Conservation (phyloP, 2,329 filamentous ascomycete genomes). For the Ceratocystis smalleyi region DNA sequence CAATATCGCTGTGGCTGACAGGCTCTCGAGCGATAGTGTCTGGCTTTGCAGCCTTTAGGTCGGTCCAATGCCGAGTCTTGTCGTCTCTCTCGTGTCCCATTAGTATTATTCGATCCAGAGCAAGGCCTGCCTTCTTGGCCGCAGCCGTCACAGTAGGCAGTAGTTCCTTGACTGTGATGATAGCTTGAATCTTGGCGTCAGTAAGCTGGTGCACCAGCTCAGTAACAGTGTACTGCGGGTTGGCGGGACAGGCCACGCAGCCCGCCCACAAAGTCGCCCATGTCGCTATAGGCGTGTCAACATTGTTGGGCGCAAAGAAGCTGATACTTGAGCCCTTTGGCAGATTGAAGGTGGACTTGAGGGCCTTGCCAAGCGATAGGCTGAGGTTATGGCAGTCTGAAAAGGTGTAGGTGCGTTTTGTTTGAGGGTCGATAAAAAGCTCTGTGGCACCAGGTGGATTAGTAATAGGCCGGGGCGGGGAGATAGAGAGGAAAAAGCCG, state of each 20-base stretch:
- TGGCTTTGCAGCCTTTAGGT: constrained; percentile 32
- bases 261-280: constrained; percentile 76
- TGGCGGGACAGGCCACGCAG: constrained; percentile 68
- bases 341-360: constrained; percentile 62
- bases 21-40: not conserved
- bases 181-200: constrained; percentile 56
- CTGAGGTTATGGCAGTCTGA: constrained; percentile 49
- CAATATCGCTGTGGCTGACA: constrained; percentile 51
- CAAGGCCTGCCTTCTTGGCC: constrained; percentile 52
- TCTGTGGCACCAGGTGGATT: constrained; percentile 32
- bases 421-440: constrained; percentile 62
- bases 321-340: constrained; percentile 68
- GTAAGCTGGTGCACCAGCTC: constrained; percentile 75
- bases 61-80: constrained; percentile 54
- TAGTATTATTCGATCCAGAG: constrained; percentile 56
- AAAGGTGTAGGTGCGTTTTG: constrained; percentile 53
- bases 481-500: not conserved
- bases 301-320: constrained; percentile 70
- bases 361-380: constrained; percentile 62
- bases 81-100: constrained; percentile 55
- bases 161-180: constrained; percentile 57
- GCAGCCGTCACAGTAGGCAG: constrained; percentile 52
- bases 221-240: constrained; percentile 69
- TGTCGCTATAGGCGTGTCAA: constrained; percentile 64
- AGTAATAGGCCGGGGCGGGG: not conserved